Evolutionary conservation across 345 rosid species (phyloP).

Genomic region (Laguncularia racemosa): DNA sequence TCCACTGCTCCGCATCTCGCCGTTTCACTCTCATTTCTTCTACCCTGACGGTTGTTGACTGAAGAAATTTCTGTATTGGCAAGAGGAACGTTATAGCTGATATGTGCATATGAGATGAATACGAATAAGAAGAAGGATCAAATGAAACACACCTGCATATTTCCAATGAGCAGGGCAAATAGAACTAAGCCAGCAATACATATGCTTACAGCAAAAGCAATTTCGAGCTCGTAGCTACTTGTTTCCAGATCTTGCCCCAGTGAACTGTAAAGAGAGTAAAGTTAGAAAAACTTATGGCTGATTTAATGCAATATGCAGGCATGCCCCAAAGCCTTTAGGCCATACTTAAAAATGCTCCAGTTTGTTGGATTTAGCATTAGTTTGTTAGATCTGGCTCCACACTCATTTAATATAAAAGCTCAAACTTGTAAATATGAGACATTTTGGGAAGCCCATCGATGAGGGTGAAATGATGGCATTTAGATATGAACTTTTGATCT

Average conservation of each 20-base stretch:
- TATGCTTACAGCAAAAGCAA: slow-evolving; percentile 35
- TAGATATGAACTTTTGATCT: no score
- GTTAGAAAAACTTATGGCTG: no score
- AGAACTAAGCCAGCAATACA: slow-evolving; percentile 42
- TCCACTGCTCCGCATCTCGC: slow-evolving; percentile 79
- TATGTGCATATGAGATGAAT: not conserved
- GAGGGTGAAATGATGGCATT: no score
- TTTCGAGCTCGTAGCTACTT: slow-evolving; percentile 38
- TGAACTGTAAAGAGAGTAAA: slow-evolving; percentile 25
- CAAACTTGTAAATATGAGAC: not conserved
- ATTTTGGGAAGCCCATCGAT: no score
- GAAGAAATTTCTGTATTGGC: slow-evolving; percentile 45
- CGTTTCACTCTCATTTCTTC: slow-evolving; percentile 89
- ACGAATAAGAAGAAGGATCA: not conserved
- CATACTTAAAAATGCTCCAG: no score
- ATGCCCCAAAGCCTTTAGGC: no score
- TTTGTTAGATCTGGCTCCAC: no score
- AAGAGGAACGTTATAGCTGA: not conserved
- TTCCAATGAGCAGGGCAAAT: slow-evolving; percentile 55
- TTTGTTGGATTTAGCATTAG: no score
- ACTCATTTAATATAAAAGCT: not conserved
- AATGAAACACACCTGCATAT: slow-evolving; percentile 41
- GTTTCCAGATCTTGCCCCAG: slow-evolving; percentile 51
- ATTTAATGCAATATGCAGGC: no score
- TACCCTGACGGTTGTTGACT: slow-evolving; percentile 57